Evolutionary conservation across 495 filamentous ascomycete genomes (phyloP).

Genomic region (Aspergillus conjunctus): DNA sequence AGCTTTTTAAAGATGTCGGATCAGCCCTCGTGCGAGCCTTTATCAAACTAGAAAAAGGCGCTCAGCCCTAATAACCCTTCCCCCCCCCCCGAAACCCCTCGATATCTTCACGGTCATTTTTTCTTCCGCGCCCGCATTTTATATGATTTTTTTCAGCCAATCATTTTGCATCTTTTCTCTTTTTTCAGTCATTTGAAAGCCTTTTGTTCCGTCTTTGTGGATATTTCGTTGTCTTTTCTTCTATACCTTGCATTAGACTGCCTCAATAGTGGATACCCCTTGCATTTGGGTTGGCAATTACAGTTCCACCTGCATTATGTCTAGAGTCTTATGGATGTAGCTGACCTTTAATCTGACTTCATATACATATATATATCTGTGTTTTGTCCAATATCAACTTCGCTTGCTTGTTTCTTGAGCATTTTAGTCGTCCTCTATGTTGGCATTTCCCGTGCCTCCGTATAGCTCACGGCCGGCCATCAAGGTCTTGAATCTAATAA

Average conservation of each 20-base stretch:
- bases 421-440: too few relatives aligned
- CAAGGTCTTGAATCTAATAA: too few relatives aligned
- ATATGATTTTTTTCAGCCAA: background rate
- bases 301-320: constrained; percentile 2
- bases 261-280: constrained; percentile 1
- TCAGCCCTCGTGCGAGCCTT: constrained; percentile 22
- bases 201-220: too few relatives aligned
- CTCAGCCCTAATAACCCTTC: background rate
- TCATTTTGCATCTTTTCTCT: background rate
- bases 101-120: background rate
- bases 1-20: constrained; percentile 28
- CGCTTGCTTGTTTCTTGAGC: too few relatives aligned
- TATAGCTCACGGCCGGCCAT: too few relatives aligned
- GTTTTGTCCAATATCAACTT: too few relatives aligned
- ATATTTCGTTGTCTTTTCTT: background rate
- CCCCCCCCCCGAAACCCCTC: background rate
- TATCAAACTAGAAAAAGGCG: constrained; percentile 19
- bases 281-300: constrained; percentile 5
- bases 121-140: background rate
- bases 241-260: constrained; percentile 1
- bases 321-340: background rate
- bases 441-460: too few relatives aligned
- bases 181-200: background rate
- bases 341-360: background rate
- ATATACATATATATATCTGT: background rate